Evolutionary conservation across 2,329 filamentous ascomycete species (phyloP).

Genomic region (Hypoxylon sp.): DNA sequence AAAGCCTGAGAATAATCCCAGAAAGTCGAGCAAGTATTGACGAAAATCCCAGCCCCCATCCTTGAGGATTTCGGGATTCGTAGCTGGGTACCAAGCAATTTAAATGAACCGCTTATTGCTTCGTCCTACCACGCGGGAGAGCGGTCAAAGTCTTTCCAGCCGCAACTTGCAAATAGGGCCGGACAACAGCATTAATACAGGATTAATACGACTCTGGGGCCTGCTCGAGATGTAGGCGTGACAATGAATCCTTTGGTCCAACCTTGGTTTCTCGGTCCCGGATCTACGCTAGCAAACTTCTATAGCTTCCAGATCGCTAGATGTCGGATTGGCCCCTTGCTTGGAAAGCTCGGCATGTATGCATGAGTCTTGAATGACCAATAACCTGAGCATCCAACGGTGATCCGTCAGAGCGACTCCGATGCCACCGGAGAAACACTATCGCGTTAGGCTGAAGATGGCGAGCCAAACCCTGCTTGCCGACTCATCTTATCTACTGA

Average conservation of each 20-base stretch:
- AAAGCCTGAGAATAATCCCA: conserved; percentile 8
- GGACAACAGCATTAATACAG: conserved; percentile 44
- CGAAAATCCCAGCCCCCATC: conserved; percentile 36
- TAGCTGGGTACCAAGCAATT: conserved; percentile 41
- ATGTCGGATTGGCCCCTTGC: conserved; percentile 32
- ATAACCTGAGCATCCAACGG: conserved; percentile 33
- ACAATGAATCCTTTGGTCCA: conserved; percentile 35
- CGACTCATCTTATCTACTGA: conserved; percentile 22
- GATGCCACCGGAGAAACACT: conserved; percentile 37
- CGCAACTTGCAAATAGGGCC: conserved; percentile 44
- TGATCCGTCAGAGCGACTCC: conserved; percentile 31
- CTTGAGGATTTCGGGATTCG: conserved; percentile 45
- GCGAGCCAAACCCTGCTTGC: conserved; percentile 26
- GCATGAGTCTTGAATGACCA: conserved; percentile 27
- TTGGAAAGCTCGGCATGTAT: conserved; percentile 27
- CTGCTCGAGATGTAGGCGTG: conserved; percentile 25
- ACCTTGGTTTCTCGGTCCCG: conserved; percentile 37
- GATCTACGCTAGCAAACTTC: conserved; percentile 42
- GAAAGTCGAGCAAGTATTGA: conserved; percentile 21
- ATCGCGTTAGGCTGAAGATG: conserved; percentile 30
- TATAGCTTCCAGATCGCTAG: conserved; percentile 34
- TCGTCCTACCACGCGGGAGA: conserved; percentile 45
- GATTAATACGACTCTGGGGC: conserved; percentile 44
- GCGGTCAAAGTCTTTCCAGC: conserved; percentile 36
- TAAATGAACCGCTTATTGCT: conserved; percentile 48